Base-by-base conservation (phyloP, 805 yeast species). In the Myxozyma udenii region DNA sequence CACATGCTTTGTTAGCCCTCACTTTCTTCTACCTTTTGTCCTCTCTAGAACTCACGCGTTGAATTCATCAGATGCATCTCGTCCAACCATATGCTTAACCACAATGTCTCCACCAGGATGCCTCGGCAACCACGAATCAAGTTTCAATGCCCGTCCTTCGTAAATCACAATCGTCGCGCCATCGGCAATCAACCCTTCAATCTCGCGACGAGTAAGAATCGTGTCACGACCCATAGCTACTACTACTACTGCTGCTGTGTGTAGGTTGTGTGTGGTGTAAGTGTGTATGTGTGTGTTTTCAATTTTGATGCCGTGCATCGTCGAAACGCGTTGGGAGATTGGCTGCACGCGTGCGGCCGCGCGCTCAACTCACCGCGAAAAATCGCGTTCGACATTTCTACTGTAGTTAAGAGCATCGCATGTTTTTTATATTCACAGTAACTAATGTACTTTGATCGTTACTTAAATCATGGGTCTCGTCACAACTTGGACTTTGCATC, bases 71-170 rank as follows among this genome's bases (percentile, higher is more conserved):
- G 93, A 83, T 19, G 95, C 95, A 68, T 88, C 95, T 50, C 91
- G 71, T 1, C 96, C 96, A 2, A 88, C 78, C 84, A 88, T 75
- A 68, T 89, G 96, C 61, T 73, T 74, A 4, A 89, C 82, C 1
- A 95, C 90, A 63, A 80, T 85, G 53, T 84, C 90, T 3, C 96
- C 96, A 14, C 96, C 96, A 0, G 96, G 96, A 67, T 88, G 96
- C 45, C 62, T 73, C 23, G 72, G 73, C 32, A 88, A 67, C 96
- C 95, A 88, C 6, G 68, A 57, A 48, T 87, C 82, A 51, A 89
- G 71, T 58, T 80, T 78, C 38, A 88, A 71, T 3, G 85, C 95
- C 19, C 69, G 53, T 41, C 75, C 70, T 33, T 82, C 72, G 63
- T 79, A 84, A 2, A 88, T 83, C 36, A 87, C 87, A 25, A 88